A percentile compares a stretch with the other conserved stretches of the same genome.
phyloP scores from a whole-genome alignment of 371 early-diverging fungal genomes.

The Sporodiniella umbellata region DNA sequence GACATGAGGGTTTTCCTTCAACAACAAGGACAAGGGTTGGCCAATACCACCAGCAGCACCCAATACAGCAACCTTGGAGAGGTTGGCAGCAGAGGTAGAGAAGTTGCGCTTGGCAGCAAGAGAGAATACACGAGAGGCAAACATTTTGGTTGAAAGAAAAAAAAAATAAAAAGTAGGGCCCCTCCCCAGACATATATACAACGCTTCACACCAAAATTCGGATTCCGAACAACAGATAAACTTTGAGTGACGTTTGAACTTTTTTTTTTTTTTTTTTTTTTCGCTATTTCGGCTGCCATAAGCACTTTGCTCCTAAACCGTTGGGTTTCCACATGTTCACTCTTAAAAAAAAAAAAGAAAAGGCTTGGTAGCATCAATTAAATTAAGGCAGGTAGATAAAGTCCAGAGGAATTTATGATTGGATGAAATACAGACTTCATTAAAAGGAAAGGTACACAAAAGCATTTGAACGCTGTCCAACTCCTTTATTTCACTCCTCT shows the following conservation, averaged over 20 bases:
- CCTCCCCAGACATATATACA: no score
- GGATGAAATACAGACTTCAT: slow-evolving; percentile 6
- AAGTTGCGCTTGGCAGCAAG: slow-evolving; percentile 68
- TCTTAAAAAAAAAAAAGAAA: no score
- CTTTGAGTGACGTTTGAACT: no score
- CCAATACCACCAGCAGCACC: slow-evolving; percentile 94
- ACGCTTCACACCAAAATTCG: no score
- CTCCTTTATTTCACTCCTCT: slow-evolving; percentile 2
- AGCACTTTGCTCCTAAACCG: no score
- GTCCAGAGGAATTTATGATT: slow-evolving; percentile 4
- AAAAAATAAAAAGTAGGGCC: slow-evolving; percentile 11
- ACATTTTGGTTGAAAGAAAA: slow-evolving; percentile 27
- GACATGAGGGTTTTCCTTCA: slow-evolving; percentile 81
- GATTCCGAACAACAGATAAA: no score
- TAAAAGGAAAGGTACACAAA: slow-evolving; percentile 12
- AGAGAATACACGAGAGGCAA: slow-evolving; percentile 46
- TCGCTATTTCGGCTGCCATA: no score
- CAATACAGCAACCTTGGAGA: slow-evolving; percentile 77
- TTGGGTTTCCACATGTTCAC: no score
- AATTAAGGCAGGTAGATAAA: background rate
- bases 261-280: no score
- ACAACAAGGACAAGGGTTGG: slow-evolving; percentile 86
- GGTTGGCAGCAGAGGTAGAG: slow-evolving; percentile 61
- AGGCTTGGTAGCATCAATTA: no score
- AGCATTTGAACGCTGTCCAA: background rate